A percentile compares a stretch with the other conserved stretches of the same genome.
These are phyloP conservation scores for Plasmodium relictum DNA, from an alignment of 169 alveolate genomes.

Conservation along the genomic window DNA sequence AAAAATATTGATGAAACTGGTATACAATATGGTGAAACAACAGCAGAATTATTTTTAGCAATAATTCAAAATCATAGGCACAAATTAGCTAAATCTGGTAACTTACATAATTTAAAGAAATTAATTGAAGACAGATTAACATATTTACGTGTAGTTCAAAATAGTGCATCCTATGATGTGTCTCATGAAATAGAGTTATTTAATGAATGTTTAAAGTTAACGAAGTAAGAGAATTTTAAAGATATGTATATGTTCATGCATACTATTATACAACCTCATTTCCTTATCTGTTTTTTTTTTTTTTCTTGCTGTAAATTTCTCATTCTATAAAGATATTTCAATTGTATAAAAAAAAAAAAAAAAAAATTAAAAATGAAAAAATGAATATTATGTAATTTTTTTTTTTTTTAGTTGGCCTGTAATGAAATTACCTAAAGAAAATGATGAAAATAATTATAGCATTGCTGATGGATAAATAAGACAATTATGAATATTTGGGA, in stretches of 20 bases:
- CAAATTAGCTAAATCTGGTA: slow-evolving; percentile 57
- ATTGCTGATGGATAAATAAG: slow-evolving; percentile 4
- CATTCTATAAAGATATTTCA: too few relatives aligned
- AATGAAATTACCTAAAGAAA: slow-evolving; percentile 3
- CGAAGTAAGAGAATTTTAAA: slow-evolving; percentile 21
- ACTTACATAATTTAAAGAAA: slow-evolving; percentile 25
- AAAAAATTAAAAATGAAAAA: neutral
- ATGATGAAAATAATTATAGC: slow-evolving; percentile 13
- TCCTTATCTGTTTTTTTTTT: neutral
- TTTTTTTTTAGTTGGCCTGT: slow-evolving; percentile 24
- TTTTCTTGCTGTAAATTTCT: too few relatives aligned
- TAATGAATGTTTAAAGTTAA: slow-evolving; percentile 52
- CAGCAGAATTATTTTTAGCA: slow-evolving; percentile 70
- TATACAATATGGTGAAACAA: slow-evolving; percentile 76
- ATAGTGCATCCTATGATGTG: slow-evolving; percentile 71
- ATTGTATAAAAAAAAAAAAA: too few relatives aligned
- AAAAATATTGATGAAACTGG: slow-evolving; percentile 73
- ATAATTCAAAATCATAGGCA: slow-evolving; percentile 73
- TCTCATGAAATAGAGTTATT: slow-evolving; percentile 69
- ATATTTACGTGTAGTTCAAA: slow-evolving; percentile 48
- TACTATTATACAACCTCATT: neutral
- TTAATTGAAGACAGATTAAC: slow-evolving; percentile 57
- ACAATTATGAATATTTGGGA: too few relatives aligned
- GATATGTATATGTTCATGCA: neutral
- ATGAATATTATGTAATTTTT: neutral